phyloP scores from a whole-genome alignment of 371 early-diverging fungal species.

The Mucor racemosus region DNA sequence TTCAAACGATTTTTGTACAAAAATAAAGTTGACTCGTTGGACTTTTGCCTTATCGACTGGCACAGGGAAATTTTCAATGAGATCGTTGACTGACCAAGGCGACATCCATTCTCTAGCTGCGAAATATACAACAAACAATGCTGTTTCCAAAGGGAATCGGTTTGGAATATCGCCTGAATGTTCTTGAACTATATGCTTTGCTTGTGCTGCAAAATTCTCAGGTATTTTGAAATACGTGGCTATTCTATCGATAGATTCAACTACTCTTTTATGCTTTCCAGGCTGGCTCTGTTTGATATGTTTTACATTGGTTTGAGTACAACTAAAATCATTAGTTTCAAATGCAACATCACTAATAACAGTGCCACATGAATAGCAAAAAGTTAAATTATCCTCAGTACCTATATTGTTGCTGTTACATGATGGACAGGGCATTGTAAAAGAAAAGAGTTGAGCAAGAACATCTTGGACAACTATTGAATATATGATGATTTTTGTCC shows the following conservation, averaged over 20 bases:
- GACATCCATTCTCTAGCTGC: not conserved
- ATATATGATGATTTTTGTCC: not conserved
- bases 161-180: not conserved
- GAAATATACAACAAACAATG: not conserved
- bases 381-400: not conserved
- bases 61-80: not conserved
- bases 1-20: not conserved
- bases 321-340: not conserved
- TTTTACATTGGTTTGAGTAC: not conserved
- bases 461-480: too few relatives aligned
- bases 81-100: slow-evolving; percentile 4
- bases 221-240: not conserved
- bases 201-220: not conserved
- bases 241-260: not conserved
- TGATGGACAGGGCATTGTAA: not conserved
- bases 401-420: not conserved
- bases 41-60: not conserved
- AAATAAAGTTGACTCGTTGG: not conserved
- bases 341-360: not conserved
- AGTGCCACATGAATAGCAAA: not conserved
- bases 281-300: not conserved
- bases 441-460: not conserved
- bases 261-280: not conserved
- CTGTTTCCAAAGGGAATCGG: not conserved
- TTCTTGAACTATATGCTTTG: not conserved